phyloP scores from a whole-genome alignment of 2,329 filamentous ascomycete species.

The Onygena corvina region DNA sequence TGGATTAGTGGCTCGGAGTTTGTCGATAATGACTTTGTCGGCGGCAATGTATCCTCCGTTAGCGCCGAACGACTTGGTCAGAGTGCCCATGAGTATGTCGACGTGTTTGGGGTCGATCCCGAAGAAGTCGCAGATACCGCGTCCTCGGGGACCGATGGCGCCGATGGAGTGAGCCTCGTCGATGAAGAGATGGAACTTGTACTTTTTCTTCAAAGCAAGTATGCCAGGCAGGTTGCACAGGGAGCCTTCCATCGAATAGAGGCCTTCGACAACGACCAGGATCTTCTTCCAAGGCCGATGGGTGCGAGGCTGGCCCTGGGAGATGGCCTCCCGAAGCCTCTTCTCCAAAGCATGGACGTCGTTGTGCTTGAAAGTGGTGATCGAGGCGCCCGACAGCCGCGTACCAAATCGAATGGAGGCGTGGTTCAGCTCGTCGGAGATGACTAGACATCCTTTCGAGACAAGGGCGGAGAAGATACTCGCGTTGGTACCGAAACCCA shows the following conservation, averaged over 20 bases:
- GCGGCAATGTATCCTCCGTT: conserved; percentile 93
- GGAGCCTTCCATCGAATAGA: conserved; percentile 99
- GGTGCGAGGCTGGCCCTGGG: conserved; percentile 93
- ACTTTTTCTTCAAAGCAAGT: conserved; percentile 75
- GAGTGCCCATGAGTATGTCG: conserved; percentile 93
- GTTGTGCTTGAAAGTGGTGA: conserved; percentile 95
- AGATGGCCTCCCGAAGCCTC: conserved; percentile 79
- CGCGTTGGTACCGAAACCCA: conserved; percentile 96
- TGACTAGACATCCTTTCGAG: conserved; percentile 82
- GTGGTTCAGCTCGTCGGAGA: conserved; percentile 96
- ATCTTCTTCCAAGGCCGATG: conserved; percentile 99
- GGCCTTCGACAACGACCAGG: conserved; percentile 82
- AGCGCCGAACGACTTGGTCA: conserved; percentile 96
- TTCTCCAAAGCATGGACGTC: conserved; percentile 80
- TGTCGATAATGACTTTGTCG: conserved; percentile 83
- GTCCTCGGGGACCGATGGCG: conserved; percentile 74
- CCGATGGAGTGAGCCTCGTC: conserved; percentile 96
- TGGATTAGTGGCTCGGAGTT: conserved; percentile 74
- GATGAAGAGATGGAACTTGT: conserved; percentile 93
- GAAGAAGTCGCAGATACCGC: conserved; percentile 96
- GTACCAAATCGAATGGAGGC: conserved; percentile 93
- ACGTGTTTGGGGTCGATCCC: conserved; percentile 75
- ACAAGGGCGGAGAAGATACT: conserved; percentile 85
- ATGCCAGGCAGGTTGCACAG: conserved; percentile 96
- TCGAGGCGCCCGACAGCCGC: conserved; percentile 85